Conservation (phyloP, 2,329 filamentous ascomycete species). For the Dothistroma pini region DNA sequence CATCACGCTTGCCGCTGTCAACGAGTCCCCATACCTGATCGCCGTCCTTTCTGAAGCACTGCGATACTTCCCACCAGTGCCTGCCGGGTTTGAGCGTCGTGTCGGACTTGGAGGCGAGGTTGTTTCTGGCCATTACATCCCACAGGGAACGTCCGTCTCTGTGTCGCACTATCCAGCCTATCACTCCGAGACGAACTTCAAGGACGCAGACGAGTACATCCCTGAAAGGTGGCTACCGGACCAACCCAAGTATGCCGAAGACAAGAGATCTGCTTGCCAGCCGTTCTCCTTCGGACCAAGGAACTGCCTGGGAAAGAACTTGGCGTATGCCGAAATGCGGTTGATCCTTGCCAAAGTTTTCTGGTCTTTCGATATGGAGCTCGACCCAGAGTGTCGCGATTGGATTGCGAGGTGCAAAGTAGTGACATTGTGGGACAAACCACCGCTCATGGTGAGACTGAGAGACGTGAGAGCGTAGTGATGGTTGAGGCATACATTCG, state of each 20-base stretch:
- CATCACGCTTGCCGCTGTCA: conserved; percentile 26
- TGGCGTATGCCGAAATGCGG: conserved; percentile 39
- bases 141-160: conserved; percentile 28
- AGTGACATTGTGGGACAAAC: conserved; percentile 20
- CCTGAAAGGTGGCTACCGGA: conserved; percentile 33
- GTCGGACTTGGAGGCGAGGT: conserved; percentile 27
- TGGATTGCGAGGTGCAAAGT: conserved; percentile 24
- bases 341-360: conserved; percentile 40
- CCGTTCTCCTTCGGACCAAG: conserved; percentile 34
- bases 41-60: conserved; percentile 46
- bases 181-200: conserved; percentile 27
- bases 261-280: conserved; percentile 29
- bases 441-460: conserved; percentile 12
- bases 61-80: conserved; percentile 45
- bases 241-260: conserved; percentile 26
- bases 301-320: conserved; percentile 29
- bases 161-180: conserved; percentile 27
- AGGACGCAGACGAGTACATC: conserved; percentile 25
- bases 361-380: conserved; percentile 40
- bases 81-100: conserved; percentile 35
- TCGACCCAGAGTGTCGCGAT: conserved; percentile 23
- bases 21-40: conserved; percentile 37
- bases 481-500: neutral
- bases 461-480: conserved; percentile 5
- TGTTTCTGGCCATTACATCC: conserved; percentile 29